phyloP scores from a whole-genome alignment of 257 asterid genomes.

The Cordia subcordata region DNA sequence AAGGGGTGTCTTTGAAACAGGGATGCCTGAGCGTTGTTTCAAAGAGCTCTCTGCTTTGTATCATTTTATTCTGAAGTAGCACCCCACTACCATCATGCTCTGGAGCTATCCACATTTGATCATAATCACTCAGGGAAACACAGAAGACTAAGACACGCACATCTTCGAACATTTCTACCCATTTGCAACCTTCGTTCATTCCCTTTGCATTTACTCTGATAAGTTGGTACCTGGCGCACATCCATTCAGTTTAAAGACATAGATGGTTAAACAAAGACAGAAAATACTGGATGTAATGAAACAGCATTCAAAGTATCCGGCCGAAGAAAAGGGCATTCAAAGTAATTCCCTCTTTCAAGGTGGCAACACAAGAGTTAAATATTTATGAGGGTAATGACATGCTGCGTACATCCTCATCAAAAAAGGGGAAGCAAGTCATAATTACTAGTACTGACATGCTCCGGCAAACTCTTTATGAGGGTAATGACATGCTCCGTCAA shows the following conservation, averaged over 20 bases:
- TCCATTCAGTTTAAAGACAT: not conserved
- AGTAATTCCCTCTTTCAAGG: too few relatives aligned
- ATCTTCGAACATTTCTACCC: constrained; percentile 98
- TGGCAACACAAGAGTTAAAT: too few relatives aligned
- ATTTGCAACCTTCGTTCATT: constrained; percentile 80
- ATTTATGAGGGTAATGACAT: too few relatives aligned
- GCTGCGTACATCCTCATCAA: too few relatives aligned
- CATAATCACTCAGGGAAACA: constrained; percentile 73
- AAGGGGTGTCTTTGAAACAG: constrained; percentile 75
- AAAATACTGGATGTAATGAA: too few relatives aligned
- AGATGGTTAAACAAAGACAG: not conserved
- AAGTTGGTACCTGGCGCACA: constrained; percentile 64
- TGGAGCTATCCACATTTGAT: constrained; percentile 52
- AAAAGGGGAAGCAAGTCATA: too few relatives aligned
- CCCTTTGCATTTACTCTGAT: constrained; percentile 83
- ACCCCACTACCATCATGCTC: constrained; percentile 32
- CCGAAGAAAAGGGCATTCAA: too few relatives aligned
- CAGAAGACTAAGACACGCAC: constrained; percentile 79
- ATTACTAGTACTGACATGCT: too few relatives aligned
- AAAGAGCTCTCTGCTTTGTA: constrained; percentile 66
- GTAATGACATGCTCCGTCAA: too few relatives aligned
- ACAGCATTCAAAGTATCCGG: too few relatives aligned
- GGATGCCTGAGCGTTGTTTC: constrained; percentile 69
- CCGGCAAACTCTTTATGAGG: too few relatives aligned
- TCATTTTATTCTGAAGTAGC: constrained; percentile 72